phyloP scores from a whole-genome alignment of 176 grass and related monocot genomes.

The Oryza rufipogon region DNA sequence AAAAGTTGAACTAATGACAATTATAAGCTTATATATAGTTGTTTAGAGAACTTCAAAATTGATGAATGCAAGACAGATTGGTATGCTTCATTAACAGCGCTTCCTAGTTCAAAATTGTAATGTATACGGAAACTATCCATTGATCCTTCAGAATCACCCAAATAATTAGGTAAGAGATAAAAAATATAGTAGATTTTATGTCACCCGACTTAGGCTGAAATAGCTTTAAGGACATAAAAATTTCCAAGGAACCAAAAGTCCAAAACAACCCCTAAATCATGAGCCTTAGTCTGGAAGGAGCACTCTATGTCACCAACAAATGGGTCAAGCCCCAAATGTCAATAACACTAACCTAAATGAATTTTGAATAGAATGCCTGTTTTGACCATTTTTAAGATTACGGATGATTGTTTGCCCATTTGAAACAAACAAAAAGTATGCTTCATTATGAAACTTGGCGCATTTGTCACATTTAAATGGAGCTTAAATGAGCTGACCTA shows the following conservation, averaged over 20 bases:
- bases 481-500: slow-evolving; percentile 62
- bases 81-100: neutral
- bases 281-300: neutral
- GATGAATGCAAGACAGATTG: neutral
- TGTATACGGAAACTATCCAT: neutral
- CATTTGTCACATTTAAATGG: slow-evolving; percentile 27
- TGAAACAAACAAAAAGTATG: neutral
- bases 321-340: neutral
- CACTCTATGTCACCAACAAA: neutral
- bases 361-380: neutral
- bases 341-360: neutral
- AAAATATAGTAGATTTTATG: neutral
- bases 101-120: slow-evolving; percentile 1
- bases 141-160: neutral
- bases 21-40: neutral
- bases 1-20: neutral
- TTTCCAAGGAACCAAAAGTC: neutral
- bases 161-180: neutral
- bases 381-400: neutral
- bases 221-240: neutral
- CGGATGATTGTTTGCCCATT: neutral
- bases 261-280: neutral
- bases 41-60: slow-evolving; percentile 21
- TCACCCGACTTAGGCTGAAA: neutral
- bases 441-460: slow-evolving; percentile 23